These are phyloP conservation scores for Curvularia lunata DNA, from an alignment of 2,329 filamentous ascomycete genomes.

Conservation along the genomic window DNA sequence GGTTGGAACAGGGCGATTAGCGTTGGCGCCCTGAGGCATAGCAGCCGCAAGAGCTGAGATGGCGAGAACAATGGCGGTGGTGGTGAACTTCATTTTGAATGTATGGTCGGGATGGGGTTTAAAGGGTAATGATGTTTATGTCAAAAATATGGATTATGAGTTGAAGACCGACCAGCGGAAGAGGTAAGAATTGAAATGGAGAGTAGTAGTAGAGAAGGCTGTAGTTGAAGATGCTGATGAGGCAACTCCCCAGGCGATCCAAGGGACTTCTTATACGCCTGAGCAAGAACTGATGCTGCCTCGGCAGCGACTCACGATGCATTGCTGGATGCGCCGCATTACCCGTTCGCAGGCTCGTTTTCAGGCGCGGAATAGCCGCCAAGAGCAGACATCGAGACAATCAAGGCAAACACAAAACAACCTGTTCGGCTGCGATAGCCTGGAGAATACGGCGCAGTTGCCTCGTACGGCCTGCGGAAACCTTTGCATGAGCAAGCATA, in stretches of 20 bases:
- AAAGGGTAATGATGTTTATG: constrained; percentile 5
- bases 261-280: constrained; percentile 14
- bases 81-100: constrained; percentile 34
- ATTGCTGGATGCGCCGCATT: constrained; percentile 2
- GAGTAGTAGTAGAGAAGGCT: constrained; percentile 6
- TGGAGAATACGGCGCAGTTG: constrained; percentile 1
- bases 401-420: constrained; percentile 17
- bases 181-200: constrained; percentile 1
- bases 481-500: constrained; percentile 12
- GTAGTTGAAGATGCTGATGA: constrained; percentile 15
- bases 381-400: constrained; percentile 13
- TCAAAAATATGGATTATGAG: constrained; percentile 4
- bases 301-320: constrained; percentile 10
- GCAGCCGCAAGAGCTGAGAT: constrained; percentile 30
- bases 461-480: constrained; percentile 4
- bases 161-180: constrained; percentile 20
- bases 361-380: constrained; percentile 1
- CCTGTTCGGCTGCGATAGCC: constrained; percentile 4
- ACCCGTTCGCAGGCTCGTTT: not conserved
- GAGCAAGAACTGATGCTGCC: constrained; percentile 2
- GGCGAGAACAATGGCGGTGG: constrained; percentile 25
- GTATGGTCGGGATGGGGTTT: not conserved
- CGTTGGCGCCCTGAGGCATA: constrained; percentile 26
- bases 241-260: not conserved
- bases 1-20: constrained; percentile 31